Conservation (phyloP, 352 stramenopile genomes). For the Globisporangium alternatum region DNA sequence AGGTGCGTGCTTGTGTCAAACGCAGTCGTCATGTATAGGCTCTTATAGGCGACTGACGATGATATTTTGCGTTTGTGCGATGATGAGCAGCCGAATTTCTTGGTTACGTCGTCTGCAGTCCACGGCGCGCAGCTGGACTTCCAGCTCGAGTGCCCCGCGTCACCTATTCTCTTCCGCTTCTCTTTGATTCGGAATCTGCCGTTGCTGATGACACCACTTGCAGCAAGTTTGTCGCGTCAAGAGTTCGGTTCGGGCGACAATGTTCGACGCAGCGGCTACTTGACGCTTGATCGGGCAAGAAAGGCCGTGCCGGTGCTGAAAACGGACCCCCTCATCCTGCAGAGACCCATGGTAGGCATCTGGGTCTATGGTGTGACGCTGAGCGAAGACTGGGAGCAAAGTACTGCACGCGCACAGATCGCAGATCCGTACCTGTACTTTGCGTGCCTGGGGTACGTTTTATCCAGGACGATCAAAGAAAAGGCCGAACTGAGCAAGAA, state of each 20-base stretch:
- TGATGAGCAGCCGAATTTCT: slow-evolving; percentile 20
- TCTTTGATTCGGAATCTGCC: slow-evolving; percentile 64
- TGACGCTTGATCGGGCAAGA: slow-evolving; percentile 70
- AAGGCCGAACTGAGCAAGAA: slow-evolving; percentile 43
- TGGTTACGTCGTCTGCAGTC: slow-evolving; percentile 33
- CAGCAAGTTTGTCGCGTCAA: slow-evolving; percentile 47
- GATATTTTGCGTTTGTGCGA: neutral
- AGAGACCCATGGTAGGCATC: slow-evolving; percentile 65
- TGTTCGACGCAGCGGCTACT: slow-evolving; percentile 46
- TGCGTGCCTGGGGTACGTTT: slow-evolving; percentile 51
- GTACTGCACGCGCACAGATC: slow-evolving; percentile 29
- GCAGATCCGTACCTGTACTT: slow-evolving; percentile 58
- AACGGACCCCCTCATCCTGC: slow-evolving; percentile 62
- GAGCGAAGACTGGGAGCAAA: slow-evolving; percentile 45
- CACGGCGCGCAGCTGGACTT: slow-evolving; percentile 44
- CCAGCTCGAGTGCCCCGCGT: slow-evolving; percentile 37
- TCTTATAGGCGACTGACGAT: neutral
- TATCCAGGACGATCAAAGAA: slow-evolving; percentile 55
- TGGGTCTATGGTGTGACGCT: slow-evolving; percentile 72
- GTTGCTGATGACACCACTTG: slow-evolving; percentile 74
- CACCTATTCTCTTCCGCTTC: slow-evolving; percentile 45
- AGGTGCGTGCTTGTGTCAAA: slow-evolving; percentile 14
- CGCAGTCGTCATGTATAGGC: too few relatives aligned
- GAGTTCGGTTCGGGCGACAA: slow-evolving; percentile 39
- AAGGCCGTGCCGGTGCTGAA: slow-evolving; percentile 76